Percentiles rank a stretch among this genome's conserved stretches.
Conservation (phyloP, 116 monocot species). For the Dioscorea cayenensis region DNA sequence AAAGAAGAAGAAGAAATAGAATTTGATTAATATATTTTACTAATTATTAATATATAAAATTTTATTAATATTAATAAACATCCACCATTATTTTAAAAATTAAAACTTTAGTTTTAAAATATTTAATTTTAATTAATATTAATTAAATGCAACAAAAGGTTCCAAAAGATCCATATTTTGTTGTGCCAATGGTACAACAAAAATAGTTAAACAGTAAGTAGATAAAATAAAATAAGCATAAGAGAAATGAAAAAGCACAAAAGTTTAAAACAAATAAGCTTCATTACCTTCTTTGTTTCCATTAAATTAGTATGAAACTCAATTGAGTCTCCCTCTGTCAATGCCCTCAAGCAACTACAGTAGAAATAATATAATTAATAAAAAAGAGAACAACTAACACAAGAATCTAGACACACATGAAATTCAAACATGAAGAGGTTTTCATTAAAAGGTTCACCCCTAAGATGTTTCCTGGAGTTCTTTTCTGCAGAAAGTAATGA, state of each 20-base stretch:
- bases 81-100: too few relatives aligned
- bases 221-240: background rate
- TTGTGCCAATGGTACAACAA: conserved; percentile 7
- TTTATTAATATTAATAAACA: too few relatives aligned
- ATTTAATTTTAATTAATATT: too few relatives aligned
- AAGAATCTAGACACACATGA: background rate
- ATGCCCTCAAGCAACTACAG: conserved; percentile 85
- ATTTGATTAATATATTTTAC: too few relatives aligned
- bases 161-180: too few relatives aligned
- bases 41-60: too few relatives aligned
- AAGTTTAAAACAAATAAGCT: background rate
- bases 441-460: conserved; percentile 58
- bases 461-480: conserved; percentile 11
- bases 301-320: conserved; percentile 56
- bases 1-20: too few relatives aligned
- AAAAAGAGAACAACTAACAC: background rate
- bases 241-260: background rate
- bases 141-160: too few relatives aligned
- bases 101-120: too few relatives aligned
- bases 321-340: conserved; percentile 65
- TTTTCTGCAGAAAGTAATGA: conserved; percentile 36
- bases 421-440: conserved; percentile 54
- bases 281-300: conserved; percentile 61
- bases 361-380: background rate
- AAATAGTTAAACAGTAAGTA: background rate